A percentile compares a stretch with the other conserved stretches of the same genome.
Conservation (phyloP, 352 stramenopile genomes). For the Globisporangium carolinianum region DNA sequence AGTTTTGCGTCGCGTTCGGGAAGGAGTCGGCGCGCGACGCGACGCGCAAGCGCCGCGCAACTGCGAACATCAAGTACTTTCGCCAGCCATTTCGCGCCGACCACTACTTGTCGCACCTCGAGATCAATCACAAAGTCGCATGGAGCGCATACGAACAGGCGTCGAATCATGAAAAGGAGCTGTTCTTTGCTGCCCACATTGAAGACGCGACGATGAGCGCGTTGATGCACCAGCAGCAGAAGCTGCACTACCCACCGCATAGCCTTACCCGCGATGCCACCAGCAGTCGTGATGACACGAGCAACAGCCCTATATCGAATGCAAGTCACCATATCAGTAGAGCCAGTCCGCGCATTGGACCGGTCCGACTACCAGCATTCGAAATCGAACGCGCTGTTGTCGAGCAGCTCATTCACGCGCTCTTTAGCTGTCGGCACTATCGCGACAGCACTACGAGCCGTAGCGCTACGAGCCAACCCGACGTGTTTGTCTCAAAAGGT, state of each 20-base stretch:
- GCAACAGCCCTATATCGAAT: neutral
- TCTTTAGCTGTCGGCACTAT: constrained; percentile 25
- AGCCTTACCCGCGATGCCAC: neutral
- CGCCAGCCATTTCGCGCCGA: constrained; percentile 56
- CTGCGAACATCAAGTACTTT: constrained; percentile 73
- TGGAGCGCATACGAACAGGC: constrained; percentile 56
- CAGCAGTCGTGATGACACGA: neutral
- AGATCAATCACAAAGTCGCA: constrained; percentile 64
- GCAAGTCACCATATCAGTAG: neutral
- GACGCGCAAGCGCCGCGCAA: constrained; percentile 53
- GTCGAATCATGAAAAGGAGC: constrained; percentile 44
- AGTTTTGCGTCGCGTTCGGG: constrained; percentile 68
- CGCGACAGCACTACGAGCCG: constrained; percentile 1
- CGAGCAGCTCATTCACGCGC: constrained; percentile 38
- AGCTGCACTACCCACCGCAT: constrained; percentile 14
- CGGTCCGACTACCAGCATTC: constrained; percentile 37
- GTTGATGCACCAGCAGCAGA: constrained; percentile 19
- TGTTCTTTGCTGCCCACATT: constrained; percentile 37
- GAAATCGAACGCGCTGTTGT: constrained; percentile 56
- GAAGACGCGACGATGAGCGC: constrained; percentile 26
- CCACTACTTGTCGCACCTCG: constrained; percentile 59
- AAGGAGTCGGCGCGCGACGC: constrained; percentile 44
- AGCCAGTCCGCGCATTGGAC: constrained; percentile 18
- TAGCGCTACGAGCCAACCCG: constrained; percentile 7
- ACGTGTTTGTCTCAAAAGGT: constrained; percentile 40